These are phyloP conservation scores for Fusarium setosum DNA, from an alignment of 2,329 filamentous ascomycete genomes.

Conservation along the genomic window DNA sequence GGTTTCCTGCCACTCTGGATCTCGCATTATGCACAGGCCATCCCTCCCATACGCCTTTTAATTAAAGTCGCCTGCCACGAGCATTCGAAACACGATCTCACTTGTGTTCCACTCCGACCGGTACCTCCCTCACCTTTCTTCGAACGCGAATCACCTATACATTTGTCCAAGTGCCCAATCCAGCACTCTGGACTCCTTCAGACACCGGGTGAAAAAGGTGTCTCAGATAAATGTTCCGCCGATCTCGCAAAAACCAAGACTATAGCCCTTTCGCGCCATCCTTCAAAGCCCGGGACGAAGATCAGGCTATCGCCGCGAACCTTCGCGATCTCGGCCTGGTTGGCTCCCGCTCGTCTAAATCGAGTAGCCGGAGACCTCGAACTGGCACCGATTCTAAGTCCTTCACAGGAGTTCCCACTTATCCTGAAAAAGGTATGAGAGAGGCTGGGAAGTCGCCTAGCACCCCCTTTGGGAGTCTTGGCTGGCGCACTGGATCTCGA, in stretches of 20 bases:
- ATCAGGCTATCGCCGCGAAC: slow-evolving; percentile 38
- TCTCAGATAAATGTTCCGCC: slow-evolving; percentile 53
- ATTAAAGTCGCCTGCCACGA: slow-evolving; percentile 20
- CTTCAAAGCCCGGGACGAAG: slow-evolving; percentile 33
- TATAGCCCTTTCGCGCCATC: slow-evolving; percentile 35
- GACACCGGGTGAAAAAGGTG: slow-evolving; percentile 29
- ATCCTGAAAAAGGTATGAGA: slow-evolving; percentile 55
- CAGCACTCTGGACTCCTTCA: slow-evolving; percentile 6
- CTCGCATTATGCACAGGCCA: slow-evolving; percentile 36
- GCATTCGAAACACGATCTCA: slow-evolving; percentile 28
- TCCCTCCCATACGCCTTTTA: slow-evolving; percentile 28
- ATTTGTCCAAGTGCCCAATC: slow-evolving; percentile 2
- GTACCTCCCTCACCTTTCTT: slow-evolving; percentile 10
- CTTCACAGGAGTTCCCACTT: slow-evolving; percentile 47
- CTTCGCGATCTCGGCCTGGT: slow-evolving; percentile 46
- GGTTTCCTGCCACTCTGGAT: slow-evolving; percentile 6
- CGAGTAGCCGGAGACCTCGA: slow-evolving; percentile 39
- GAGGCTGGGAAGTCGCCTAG: background rate
- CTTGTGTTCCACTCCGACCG: slow-evolving; percentile 9
- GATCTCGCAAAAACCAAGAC: slow-evolving; percentile 47
- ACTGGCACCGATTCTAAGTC: slow-evolving; percentile 42
- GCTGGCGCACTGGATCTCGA: background rate
- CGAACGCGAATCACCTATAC: background rate
- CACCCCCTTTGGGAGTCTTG: background rate
- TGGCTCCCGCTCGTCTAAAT: slow-evolving; percentile 37